Percentiles rank a stretch among this genome's conserved stretches.
These are phyloP conservation scores for Pestalotiopsis sp. DNA, from an alignment of 2,329 filamentous ascomycete species.

Conservation along the genomic window DNA sequence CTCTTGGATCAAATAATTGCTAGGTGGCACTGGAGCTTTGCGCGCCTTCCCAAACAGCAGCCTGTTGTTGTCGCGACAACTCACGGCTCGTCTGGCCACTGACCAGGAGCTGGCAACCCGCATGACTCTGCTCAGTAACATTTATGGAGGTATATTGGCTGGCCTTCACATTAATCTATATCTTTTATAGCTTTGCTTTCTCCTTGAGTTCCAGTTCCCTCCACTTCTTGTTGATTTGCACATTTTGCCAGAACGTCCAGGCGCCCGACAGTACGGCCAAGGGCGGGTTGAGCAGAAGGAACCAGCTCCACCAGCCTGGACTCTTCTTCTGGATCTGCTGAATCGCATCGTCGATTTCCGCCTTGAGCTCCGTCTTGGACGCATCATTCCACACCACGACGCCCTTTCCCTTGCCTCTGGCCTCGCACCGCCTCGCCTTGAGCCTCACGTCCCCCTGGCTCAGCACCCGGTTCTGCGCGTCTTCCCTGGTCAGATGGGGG, in stretches of 20 bases:
- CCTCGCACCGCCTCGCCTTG: conserved; percentile 76
- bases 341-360: conserved; percentile 68
- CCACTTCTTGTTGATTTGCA: conserved; percentile 71
- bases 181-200: conserved; percentile 41
- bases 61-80: neutral
- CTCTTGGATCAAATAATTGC: neutral
- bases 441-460: conserved; percentile 85
- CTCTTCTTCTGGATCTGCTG: conserved; percentile 59
- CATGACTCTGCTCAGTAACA: neutral
- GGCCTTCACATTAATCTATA: neutral
- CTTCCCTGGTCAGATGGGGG: conserved; percentile 74
- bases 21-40: neutral
- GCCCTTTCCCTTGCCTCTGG: conserved; percentile 63
- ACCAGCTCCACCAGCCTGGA: conserved; percentile 82
- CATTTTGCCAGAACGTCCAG: conserved; percentile 74
- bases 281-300: conserved; percentile 70
- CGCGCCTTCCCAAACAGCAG: neutral
- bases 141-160: neutral
- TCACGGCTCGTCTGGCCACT: neutral
- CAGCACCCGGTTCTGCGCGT: conserved; percentile 81
- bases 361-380: conserved; percentile 66
- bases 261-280: conserved; percentile 67
- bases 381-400: conserved; percentile 92
- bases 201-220: conserved; percentile 54
- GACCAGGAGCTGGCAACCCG: neutral